These are phyloP conservation scores for Bipolaris cookei DNA, from an alignment of 2,329 filamentous ascomycete genomes.

Conservation along the genomic window DNA sequence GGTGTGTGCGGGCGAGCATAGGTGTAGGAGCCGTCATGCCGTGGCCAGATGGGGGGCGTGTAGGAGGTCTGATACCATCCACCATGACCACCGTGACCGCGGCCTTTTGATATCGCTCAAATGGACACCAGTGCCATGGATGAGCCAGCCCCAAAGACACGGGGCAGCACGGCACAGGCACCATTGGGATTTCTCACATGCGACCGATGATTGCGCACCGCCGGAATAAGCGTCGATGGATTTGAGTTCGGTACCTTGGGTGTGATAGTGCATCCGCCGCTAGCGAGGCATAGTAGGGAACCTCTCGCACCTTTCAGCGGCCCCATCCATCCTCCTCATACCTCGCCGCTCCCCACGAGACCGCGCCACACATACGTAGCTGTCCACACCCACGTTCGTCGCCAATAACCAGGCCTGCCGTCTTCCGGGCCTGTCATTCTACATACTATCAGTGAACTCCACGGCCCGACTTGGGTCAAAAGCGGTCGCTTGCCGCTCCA, in stretches of 20 bases:
- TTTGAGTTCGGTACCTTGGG: slow-evolving; percentile 20
- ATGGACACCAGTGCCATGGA: background rate
- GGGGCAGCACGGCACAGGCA: background rate
- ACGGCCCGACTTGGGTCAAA: slow-evolving; percentile 16
- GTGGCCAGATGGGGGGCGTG: slow-evolving; percentile 9
- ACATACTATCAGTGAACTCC: slow-evolving; percentile 3
- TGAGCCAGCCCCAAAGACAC: background rate
- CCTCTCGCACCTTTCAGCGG: slow-evolving; percentile 22
- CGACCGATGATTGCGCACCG: background rate
- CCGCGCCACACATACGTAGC: slow-evolving; percentile 15
- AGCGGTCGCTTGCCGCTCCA: slow-evolving; percentile 32
- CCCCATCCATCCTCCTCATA: slow-evolving; percentile 24
- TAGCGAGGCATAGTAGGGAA: slow-evolving; percentile 21
- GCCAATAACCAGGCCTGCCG: background rate
- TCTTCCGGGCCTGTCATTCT: background rate
- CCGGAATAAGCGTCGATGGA: slow-evolving; percentile 8
- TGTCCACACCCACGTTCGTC: slow-evolving; percentile 13
- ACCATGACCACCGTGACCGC: slow-evolving; percentile 3
- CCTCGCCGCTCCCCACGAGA: slow-evolving; percentile 16
- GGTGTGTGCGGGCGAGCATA: slow-evolving; percentile 1
- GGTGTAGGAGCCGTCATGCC: background rate
- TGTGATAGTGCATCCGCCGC: slow-evolving; percentile 18
- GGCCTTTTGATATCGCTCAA: slow-evolving; percentile 1
- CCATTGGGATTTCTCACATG: background rate
- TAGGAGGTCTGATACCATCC: slow-evolving; percentile 12